Percentiles rank a stretch among this genome's conserved stretches.
phyloP scores from a whole-genome alignment of 768 basidiomycete genomes.

The Russula dissimulans region DNA sequence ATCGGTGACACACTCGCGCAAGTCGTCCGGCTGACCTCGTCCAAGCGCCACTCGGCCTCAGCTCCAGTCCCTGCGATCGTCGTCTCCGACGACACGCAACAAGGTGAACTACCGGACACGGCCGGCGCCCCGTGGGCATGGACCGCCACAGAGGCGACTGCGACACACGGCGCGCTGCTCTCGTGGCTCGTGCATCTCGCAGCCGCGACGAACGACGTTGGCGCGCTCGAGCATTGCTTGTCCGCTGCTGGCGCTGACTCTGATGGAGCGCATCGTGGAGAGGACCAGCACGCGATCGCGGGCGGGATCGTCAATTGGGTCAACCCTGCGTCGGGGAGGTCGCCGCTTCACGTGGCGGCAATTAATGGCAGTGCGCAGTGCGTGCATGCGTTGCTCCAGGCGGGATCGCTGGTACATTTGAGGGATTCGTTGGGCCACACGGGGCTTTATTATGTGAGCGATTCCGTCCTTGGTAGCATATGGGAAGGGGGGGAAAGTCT shows the following conservation, averaged over 20 bases:
- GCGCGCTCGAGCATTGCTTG: slow-evolving; percentile 54
- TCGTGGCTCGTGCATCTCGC: slow-evolving; percentile 77
- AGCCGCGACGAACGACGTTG: slow-evolving; percentile 58
- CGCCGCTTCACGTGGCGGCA: slow-evolving; percentile 73
- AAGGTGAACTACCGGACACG: slow-evolving; percentile 32
- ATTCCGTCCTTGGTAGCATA: background rate
- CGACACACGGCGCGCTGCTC: slow-evolving; percentile 59
- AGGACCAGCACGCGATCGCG: slow-evolving; percentile 34
- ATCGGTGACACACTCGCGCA: slow-evolving; percentile 60
- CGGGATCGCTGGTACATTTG: slow-evolving; percentile 75
- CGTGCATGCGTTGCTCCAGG: slow-evolving; percentile 45
- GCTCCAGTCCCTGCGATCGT: slow-evolving; percentile 27
- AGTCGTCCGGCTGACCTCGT: slow-evolving; percentile 52
- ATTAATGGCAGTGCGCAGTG: slow-evolving; percentile 47
- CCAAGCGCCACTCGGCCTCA: slow-evolving; percentile 27
- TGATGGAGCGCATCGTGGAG: background rate
- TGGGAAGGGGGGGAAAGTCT: background rate
- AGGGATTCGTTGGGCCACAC: slow-evolving; percentile 77
- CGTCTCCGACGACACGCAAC: slow-evolving; percentile 25
- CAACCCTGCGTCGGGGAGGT: slow-evolving; percentile 60
- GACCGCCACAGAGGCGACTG: slow-evolving; percentile 67
- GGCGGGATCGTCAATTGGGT: slow-evolving; percentile 68
- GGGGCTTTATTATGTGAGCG: slow-evolving; percentile 67
- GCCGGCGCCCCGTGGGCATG: slow-evolving; percentile 61
- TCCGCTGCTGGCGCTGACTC: background rate